These are phyloP conservation scores for Takakia lepidozioides DNA, from an alignment of 225 moss, liverwort and hornwort genomes.

Conservation along the genomic window DNA sequence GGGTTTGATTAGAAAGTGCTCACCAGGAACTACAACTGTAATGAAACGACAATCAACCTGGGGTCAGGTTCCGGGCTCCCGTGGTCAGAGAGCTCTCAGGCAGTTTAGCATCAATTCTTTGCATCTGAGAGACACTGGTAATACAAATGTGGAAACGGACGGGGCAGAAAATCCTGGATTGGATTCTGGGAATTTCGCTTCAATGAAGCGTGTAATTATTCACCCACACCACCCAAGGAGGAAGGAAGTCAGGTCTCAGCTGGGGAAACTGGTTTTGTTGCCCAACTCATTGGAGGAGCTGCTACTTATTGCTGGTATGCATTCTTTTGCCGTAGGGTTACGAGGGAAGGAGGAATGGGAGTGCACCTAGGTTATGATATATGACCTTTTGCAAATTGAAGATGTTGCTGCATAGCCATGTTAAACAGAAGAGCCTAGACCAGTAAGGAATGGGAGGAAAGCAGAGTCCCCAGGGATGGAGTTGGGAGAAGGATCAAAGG, in stretches of 20 bases:
- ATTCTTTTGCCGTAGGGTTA: not conserved
- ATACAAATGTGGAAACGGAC: not conserved
- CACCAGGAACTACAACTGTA: conserved; percentile 1
- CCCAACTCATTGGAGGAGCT: conserved; percentile 33
- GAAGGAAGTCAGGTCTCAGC: conserved; percentile 13
- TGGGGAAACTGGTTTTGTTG: conserved; percentile 35
- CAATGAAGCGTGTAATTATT: conserved; percentile 28
- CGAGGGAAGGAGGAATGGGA: not conserved
- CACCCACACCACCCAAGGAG: conserved; percentile 46
- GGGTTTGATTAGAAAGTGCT: not conserved
- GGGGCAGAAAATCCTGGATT: not conserved
- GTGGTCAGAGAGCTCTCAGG: conserved; percentile 10
- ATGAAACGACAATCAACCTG: conserved; percentile 37
- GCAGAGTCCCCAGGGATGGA: too few relatives aligned
- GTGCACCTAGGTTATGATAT: not conserved
- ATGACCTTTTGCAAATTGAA: not conserved
- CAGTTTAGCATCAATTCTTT: conserved; percentile 11
- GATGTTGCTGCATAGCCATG: too few relatives aligned
- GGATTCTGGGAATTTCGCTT: conserved; percentile 1
- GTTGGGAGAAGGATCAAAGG: too few relatives aligned
- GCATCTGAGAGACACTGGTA: conserved; percentile 2
- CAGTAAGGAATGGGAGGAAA: too few relatives aligned
- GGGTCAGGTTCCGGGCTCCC: conserved; percentile 23
- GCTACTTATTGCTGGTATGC: conserved; percentile 36
- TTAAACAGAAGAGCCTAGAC: too few relatives aligned